Evolutionary conservation across 495 filamentous ascomycete species (phyloP), one percentile per base, ranked within the genome.

Genomic region (Penicillium parvum): DNA sequence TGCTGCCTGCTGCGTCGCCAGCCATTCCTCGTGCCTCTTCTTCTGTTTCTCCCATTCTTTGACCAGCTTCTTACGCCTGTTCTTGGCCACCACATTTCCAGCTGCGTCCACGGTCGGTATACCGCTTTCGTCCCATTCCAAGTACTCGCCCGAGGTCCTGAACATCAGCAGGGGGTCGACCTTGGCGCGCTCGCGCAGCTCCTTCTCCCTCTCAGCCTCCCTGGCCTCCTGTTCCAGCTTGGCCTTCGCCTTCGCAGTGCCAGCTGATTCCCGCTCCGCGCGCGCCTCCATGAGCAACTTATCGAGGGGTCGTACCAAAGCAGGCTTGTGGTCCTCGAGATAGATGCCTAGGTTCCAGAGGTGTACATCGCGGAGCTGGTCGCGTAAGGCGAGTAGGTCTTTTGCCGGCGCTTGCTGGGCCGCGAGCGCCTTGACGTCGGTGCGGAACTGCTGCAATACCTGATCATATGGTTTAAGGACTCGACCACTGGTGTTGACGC

Each of bases 41-140:
- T 85, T 94, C 73, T 96, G 92, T 61, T 71, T 80, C 58, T 95
- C 87, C 88, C 87, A 95, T 19, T 88, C 86, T 72, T 97, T 97
- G 68, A 66, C 82, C 23, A 97, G 60, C 76, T 88, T 94, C 76
- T 96, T 98, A 22, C 45, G 45, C 52, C 77, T 74, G 43, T 75
- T 84, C 74, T 96, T 98, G 16, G 87, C 74, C 17, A 98, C 67
- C 57, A 94, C 88, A 49, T 78, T 78, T 1, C 90, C 92, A 19
- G 82, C 78, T 11, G 73, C 74, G 58, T 88, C 78, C 61, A 78
- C 85, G 3, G 77, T 85, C 7, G 92, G 92, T 32, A 97, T 42
- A 2, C 92, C 92, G 9, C 95, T 82, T 2, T 73, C 82, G 66
- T 96, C 90, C 90, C 90, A 97, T 32, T 74, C 85, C 32, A 68